Evolutionary conservation across 257 asterid species (phyloP), one percentile per base, ranked within the genome.

Genomic region (Solanum neorickii): DNA sequence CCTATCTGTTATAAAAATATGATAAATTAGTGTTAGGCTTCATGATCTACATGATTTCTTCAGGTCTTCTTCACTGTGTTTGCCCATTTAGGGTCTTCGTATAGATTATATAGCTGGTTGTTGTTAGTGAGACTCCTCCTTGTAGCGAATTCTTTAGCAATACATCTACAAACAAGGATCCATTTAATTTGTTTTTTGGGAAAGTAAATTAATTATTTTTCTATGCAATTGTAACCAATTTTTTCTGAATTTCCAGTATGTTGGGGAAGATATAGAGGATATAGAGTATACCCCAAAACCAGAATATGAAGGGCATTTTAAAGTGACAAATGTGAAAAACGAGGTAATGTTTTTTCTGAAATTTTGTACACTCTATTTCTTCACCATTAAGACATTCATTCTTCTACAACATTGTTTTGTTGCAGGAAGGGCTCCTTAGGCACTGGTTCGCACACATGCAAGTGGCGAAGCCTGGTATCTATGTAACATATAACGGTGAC

Each of bases 201-300:
- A 9, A 82, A 29, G 69, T 49, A 82, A 31, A 49, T 49, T 49
- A 52, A 49, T 47, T 80, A 29, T 5, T 80, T 46, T 18, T 27
- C 7, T 80, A 47, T 29, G 68, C 27, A 29, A 47, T 47, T 80
- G 49, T 29, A 47, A 18, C 10, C 69, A 47, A 10, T 49, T 82
- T 83, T 88, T 69, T 87, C 41, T 27, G 49, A 35, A 52, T 60
- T 83, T 89, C 80, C 95, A 97, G 99, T 97, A 96, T 90, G 99
- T 97, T 89, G 98, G 97, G 74, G 98, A 97, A 91, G 97, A 95
- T 89, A 93, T 97, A 84, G 99, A 97, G 88, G 99, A 97, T 91
- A 87, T 97, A 69, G 99, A 97, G 91, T 97, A 95, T 93, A 95
- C 99, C 86, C 99, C 99, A 80, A 97, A 97, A 92, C 97, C 98